Conservation (phyloP, 805 yeast species). For the Schwanniomyces sp. region DNA sequence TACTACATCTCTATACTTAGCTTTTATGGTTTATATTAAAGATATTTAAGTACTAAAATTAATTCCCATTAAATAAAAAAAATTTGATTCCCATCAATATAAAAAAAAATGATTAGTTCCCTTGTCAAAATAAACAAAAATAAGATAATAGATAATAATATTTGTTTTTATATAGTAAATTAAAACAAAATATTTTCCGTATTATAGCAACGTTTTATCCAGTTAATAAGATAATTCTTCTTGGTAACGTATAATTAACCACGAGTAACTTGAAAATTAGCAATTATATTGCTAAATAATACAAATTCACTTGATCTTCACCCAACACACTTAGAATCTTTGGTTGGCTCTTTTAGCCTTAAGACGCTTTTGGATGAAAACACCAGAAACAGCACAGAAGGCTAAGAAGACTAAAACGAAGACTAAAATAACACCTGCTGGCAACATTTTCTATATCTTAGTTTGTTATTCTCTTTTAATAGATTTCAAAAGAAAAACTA, state of each 20-base stretch:
- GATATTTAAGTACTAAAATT: slow-evolving; percentile 4
- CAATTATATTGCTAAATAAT: not conserved
- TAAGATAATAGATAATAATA: slow-evolving; percentile 12
- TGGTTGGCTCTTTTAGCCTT: slow-evolving; percentile 44
- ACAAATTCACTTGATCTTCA: not conserved
- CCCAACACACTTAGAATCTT: slow-evolving; percentile 30
- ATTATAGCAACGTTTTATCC: slow-evolving; percentile 7
- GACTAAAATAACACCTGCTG: slow-evolving; percentile 74
- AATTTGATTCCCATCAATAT: slow-evolving; percentile 17
- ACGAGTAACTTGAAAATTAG: not conserved
- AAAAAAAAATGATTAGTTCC: slow-evolving; percentile 5
- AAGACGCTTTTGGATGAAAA: slow-evolving; percentile 39
- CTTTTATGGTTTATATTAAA: not conserved
- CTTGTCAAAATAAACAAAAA: slow-evolving; percentile 7
- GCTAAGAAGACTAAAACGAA: slow-evolving; percentile 57
- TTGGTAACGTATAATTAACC: too few relatives aligned
- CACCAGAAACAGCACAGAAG: slow-evolving; percentile 32
- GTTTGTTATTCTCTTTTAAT: slow-evolving; percentile 7
- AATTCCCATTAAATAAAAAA: slow-evolving; percentile 4
- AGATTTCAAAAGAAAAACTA: slow-evolving; percentile 7
- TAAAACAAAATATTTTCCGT: slow-evolving; percentile 8
- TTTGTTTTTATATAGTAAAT: slow-evolving; percentile 4
- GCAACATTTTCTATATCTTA: slow-evolving; percentile 49
- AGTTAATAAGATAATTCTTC: not conserved
- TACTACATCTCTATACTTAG: not conserved